Conservation (phyloP, 1,284 basidiomycete species). For the Puccinia polysora region DNA sequence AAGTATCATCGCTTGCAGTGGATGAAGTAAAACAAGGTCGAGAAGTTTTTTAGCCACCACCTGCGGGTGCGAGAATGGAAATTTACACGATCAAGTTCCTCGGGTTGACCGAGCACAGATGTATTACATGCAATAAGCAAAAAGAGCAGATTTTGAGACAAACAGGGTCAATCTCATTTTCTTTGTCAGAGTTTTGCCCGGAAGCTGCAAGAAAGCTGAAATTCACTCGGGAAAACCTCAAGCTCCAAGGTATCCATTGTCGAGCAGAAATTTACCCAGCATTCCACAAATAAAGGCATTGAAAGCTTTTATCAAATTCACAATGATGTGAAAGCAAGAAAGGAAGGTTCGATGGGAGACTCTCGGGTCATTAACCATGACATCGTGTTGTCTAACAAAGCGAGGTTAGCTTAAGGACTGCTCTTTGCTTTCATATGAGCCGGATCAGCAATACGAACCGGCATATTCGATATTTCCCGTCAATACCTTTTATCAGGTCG, state of each 20-base stretch:
- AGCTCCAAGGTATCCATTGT: slow-evolving; percentile 11
- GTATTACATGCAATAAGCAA: too few species aligned
- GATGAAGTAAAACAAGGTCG: too few species aligned
- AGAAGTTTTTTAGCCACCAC: too few species aligned
- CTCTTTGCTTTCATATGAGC: too few species aligned
- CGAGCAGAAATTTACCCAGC: slow-evolving; percentile 11
- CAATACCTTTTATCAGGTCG: slow-evolving; percentile 11
- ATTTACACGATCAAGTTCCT: too few species aligned
- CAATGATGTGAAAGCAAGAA: not conserved
- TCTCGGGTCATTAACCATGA: not conserved
- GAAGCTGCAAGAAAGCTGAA: too few species aligned
- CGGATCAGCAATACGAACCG: not conserved
- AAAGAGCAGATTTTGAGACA: too few species aligned
- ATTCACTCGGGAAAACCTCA: not conserved
- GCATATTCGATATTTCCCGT: slow-evolving; percentile 21
- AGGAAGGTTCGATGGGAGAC: not conserved
- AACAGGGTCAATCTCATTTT: too few species aligned
- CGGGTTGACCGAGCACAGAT: too few species aligned
- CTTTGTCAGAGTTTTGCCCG: too few species aligned
- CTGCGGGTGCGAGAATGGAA: too few species aligned
- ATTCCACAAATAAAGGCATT: not conserved
- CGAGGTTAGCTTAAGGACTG: not conserved
- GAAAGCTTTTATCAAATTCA: slow-evolving; percentile 8
- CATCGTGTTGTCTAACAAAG: slow-evolving; percentile 11
- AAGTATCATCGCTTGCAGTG: too few species aligned